phyloP scores from a whole-genome alignment of 1,284 basidiomycete species.

The Wolfiporia cocos region DNA sequence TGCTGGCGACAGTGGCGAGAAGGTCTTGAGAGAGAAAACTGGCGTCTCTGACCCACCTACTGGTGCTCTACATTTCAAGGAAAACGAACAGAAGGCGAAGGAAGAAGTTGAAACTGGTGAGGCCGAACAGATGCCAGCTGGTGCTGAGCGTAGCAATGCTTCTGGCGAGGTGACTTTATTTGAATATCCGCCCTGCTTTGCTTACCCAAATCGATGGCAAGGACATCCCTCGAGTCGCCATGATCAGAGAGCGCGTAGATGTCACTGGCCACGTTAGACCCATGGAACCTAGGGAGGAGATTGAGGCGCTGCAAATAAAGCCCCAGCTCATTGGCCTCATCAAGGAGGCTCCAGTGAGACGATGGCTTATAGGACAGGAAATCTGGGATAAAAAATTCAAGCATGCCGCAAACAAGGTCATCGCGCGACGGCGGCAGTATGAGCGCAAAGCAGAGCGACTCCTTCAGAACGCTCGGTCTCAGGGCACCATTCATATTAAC shows the following conservation, averaged over 20 bases:
- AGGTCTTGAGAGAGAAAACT: not conserved
- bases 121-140: slow-evolving; percentile 10
- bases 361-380: slow-evolving; percentile 54
- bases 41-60: slow-evolving; percentile 1
- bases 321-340: slow-evolving; percentile 61
- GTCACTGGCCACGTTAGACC: slow-evolving; percentile 72
- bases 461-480: slow-evolving; percentile 38
- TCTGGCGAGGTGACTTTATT: slow-evolving; percentile 6
- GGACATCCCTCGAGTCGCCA: slow-evolving; percentile 31
- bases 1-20: slow-evolving; percentile 1
- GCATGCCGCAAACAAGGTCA: slow-evolving; percentile 31
- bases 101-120: slow-evolving; percentile 20
- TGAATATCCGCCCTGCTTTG: not conserved
- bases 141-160: slow-evolving; percentile 3
- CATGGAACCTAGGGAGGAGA: slow-evolving; percentile 65
- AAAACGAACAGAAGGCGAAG: slow-evolving; percentile 25
- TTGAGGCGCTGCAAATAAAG: slow-evolving; percentile 61
- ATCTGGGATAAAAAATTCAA: slow-evolving; percentile 51
- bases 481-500: slow-evolving; percentile 35
- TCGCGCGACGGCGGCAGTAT: slow-evolving; percentile 34
- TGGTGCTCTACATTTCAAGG: slow-evolving; percentile 26
- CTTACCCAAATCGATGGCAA: not conserved
- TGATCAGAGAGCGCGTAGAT: slow-evolving; percentile 87
- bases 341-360: slow-evolving; percentile 51
- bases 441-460: slow-evolving; percentile 35